Conservation (phyloP, 169 alveolate species). For the Plasmodium coatneyi region DNA sequence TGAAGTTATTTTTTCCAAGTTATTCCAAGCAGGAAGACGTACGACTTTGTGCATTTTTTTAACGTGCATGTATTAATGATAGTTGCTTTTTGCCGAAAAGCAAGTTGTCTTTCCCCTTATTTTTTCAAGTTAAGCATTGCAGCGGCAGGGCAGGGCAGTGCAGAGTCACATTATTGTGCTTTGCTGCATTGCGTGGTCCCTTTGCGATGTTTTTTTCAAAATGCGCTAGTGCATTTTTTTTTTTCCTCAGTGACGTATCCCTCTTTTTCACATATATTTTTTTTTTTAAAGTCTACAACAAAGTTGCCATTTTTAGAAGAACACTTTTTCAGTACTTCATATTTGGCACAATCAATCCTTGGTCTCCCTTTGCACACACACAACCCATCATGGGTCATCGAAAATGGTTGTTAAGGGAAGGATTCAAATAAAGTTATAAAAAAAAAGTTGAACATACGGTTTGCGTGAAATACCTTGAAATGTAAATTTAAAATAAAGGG, state of each 20-base stretch:
- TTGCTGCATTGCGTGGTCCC: not conserved
- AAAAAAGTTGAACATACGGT: not conserved
- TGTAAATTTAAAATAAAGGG: not conserved
- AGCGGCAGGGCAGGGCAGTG: not conserved
- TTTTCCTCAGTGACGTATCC: slow-evolving; percentile 11
- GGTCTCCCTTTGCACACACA: not conserved
- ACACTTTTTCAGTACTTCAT: slow-evolving; percentile 10
- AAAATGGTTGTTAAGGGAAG: not conserved
- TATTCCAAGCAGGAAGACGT: not conserved
- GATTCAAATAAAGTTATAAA: not conserved
- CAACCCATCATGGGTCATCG: not conserved
- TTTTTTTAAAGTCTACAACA: not conserved
- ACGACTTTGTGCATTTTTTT: not conserved
- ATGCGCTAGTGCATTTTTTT: slow-evolving; percentile 44
- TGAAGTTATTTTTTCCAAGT: slow-evolving; percentile 11
- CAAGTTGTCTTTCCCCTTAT: not conserved
- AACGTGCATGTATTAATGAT: not conserved
- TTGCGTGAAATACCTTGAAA: not conserved
- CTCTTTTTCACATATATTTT: not conserved
- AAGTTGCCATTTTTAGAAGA: not conserved
- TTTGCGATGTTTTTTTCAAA: not conserved
- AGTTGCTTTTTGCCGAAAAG: not conserved
- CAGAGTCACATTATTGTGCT: not conserved
- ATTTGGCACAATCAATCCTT: not conserved
- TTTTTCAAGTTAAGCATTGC: slow-evolving; percentile 11